Percentiles rank a stretch among this genome's conserved stretches.
Evolutionary conservation across 352 stramenopile genomes (phyloP).

Genomic region (Phytophthora pseudosyringae): DNA sequence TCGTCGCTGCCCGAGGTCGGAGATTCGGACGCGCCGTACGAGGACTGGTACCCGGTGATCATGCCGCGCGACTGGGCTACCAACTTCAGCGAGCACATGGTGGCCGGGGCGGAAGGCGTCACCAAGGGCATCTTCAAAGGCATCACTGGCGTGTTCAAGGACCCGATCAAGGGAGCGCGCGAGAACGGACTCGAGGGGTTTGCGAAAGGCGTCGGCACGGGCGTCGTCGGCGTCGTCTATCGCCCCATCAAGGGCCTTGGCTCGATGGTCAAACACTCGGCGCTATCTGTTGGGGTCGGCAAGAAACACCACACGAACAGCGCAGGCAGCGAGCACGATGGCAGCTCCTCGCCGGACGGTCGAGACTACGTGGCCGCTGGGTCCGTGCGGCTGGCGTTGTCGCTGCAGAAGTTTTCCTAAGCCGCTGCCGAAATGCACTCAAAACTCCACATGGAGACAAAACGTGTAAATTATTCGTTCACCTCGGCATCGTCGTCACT

Average conservation of each 20-base stretch:
- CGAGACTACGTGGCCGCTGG: conserved; percentile 61
- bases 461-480: conserved; percentile 70
- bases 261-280: conserved; percentile 82
- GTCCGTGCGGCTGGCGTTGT: conserved; percentile 64
- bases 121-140: conserved; percentile 74
- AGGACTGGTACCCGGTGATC: conserved; percentile 61
- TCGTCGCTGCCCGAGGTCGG: conserved; percentile 33
- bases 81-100: conserved; percentile 86
- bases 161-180: conserved; percentile 80
- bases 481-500: conserved; percentile 21
- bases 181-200: conserved; percentile 76
- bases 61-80: conserved; percentile 76
- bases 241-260: conserved; percentile 75
- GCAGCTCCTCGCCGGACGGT: conserved; percentile 8
- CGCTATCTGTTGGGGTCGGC: conserved; percentile 62
- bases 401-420: conserved; percentile 64
- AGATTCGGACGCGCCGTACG: conserved; percentile 26
- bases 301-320: conserved; percentile 47
- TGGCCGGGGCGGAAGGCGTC: conserved; percentile 72
- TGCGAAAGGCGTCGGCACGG: conserved; percentile 72
- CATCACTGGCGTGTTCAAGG: conserved; percentile 80
- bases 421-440: conserved; percentile 5
- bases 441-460: conserved; percentile 28
- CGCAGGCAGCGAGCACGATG: conserved; percentile 44
- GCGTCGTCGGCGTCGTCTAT: conserved; percentile 75